Percentiles rank a stretch among this genome's conserved stretches.
Evolutionary conservation across 2,329 filamentous ascomycete genomes (phyloP).

Genomic region (Aureobasidium sp.): DNA sequence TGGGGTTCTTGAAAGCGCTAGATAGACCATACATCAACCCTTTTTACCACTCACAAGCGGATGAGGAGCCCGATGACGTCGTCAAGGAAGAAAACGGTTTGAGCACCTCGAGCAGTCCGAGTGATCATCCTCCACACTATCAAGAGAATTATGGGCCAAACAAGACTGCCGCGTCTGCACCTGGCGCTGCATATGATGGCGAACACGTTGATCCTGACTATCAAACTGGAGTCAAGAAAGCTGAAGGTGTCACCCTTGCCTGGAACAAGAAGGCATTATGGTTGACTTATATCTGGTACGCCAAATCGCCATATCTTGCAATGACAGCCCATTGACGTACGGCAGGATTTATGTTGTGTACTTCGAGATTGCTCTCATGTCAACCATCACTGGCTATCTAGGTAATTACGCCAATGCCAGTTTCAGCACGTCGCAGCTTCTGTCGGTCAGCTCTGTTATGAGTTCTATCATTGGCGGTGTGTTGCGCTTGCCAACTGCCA

Average conservation of each 20-base stretch:
- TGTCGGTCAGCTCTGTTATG: constrained; percentile 16
- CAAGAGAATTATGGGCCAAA: constrained; percentile 24
- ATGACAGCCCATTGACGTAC: background rate
- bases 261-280: constrained; percentile 25
- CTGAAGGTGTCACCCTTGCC: constrained; percentile 26
- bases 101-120: constrained; percentile 18
- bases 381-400: constrained; percentile 23
- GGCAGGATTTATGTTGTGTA: constrained; percentile 31
- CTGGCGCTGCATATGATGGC: constrained; percentile 13
- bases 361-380: constrained; percentile 32
- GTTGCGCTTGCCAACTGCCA: constrained; percentile 18
- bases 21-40: constrained; percentile 9
- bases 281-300: constrained; percentile 23
- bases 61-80: constrained; percentile 14
- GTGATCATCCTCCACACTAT: constrained; percentile 17
- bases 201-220: constrained; percentile 18
- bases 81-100: background rate
- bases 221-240: constrained; percentile 26
- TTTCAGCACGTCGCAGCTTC: constrained; percentile 25
- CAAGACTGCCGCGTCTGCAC: constrained; percentile 20
- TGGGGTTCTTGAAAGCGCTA: constrained; percentile 7
- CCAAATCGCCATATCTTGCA: fast-evolving
- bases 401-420: constrained; percentile 26
- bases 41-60: background rate
- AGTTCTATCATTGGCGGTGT: constrained; percentile 21